Percentiles rank a stretch among this genome's conserved stretches.
Conservation (phyloP, 208 protist genomes). For the Acanthamoeba divionensis region DNA sequence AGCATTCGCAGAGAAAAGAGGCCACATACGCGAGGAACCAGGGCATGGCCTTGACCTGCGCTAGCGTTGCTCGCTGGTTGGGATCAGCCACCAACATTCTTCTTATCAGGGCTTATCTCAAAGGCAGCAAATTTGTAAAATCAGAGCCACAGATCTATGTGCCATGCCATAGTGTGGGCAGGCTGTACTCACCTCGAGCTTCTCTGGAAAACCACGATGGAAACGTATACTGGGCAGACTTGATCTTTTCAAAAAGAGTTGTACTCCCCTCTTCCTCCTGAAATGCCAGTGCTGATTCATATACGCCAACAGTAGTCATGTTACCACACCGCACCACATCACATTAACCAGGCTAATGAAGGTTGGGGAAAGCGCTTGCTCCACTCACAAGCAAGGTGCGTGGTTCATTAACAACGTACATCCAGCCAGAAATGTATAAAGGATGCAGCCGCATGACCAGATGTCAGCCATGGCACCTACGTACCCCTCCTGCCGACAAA, state of each 20-base stretch:
- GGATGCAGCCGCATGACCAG: slow-evolving; percentile 94
- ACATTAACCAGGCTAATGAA: not conserved
- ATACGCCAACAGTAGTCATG: not conserved
- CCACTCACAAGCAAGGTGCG: not conserved
- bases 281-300: not conserved
- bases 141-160: not conserved
- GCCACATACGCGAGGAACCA: not conserved
- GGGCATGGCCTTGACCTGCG: not conserved
- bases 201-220: not conserved
- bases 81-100: not conserved
- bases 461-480: slow-evolving; percentile 91
- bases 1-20: not conserved
- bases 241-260: not conserved
- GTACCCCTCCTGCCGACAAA: slow-evolving; percentile 80
- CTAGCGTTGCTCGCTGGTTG: not conserved
- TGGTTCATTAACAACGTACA: slow-evolving; percentile 51
- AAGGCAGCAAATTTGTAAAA: not conserved
- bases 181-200: not conserved
- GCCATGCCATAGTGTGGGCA: not conserved
- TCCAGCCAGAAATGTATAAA: slow-evolving; percentile 94
- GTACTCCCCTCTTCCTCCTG: not conserved
- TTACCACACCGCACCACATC: not conserved
- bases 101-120: not conserved
- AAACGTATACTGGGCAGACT: not conserved
- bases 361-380: not conserved